These are phyloP conservation scores for Penicillium turbatum DNA, from an alignment of 495 filamentous ascomycete genomes.

Conservation along the genomic window DNA sequence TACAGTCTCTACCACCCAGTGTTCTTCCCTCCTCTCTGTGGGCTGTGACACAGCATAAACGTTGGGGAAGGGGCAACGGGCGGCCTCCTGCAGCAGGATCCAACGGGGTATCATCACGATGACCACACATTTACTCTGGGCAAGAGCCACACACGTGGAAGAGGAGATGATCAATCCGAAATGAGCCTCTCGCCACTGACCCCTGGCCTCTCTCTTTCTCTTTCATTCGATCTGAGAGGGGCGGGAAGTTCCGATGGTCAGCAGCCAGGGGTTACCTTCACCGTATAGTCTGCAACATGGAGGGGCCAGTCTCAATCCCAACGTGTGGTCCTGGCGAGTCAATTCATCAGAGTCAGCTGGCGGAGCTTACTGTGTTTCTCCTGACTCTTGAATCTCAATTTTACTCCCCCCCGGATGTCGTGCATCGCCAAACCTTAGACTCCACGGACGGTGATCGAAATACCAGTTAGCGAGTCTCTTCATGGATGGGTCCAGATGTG, in stretches of 20 bases:
- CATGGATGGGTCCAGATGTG: not conserved
- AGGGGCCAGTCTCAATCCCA: constrained; percentile 22
- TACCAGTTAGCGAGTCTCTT: constrained; percentile 2
- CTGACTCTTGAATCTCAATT: not conserved
- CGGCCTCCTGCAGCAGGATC: constrained; percentile 35
- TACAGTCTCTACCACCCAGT: not conserved
- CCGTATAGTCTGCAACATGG: constrained; percentile 8
- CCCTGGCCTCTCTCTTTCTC: not conserved
- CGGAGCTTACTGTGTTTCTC: constrained; percentile 7
- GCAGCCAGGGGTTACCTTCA: not conserved
- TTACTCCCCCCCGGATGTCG: constrained; percentile 15
- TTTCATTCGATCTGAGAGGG: not conserved
- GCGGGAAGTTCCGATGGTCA: not conserved
- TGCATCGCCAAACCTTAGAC: constrained; percentile 25
- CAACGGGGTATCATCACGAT: constrained; percentile 14
- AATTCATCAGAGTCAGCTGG: constrained; percentile 17
- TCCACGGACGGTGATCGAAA: constrained; percentile 13
- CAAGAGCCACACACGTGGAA: constrained; percentile 4
- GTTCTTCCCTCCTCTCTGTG: constrained; percentile 4
- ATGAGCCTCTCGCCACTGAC: constrained; percentile 6
- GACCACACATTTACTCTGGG: not conserved
- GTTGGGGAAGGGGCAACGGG: constrained; percentile 32
- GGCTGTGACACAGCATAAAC: constrained; percentile 39
- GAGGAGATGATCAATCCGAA: not conserved
- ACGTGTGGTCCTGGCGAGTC: constrained; percentile 20